phyloP scores from a whole-genome alignment of 2,329 filamentous ascomycete genomes.

The Camillea tinctor region DNA sequence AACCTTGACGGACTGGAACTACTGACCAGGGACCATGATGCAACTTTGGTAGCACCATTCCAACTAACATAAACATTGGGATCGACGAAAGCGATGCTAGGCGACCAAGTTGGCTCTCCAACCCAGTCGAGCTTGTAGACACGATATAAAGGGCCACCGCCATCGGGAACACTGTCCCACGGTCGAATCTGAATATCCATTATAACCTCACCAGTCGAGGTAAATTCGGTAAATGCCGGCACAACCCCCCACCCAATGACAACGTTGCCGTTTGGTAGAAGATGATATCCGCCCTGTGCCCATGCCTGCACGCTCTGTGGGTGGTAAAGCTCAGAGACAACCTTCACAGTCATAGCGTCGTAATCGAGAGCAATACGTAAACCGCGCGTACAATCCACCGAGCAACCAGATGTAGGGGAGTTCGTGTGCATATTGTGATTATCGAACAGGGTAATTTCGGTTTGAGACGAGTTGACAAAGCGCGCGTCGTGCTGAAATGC shows the following conservation, averaged over 20 bases:
- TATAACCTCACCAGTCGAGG: constrained; percentile 46
- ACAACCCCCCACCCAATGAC: constrained; percentile 57
- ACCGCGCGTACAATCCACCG: constrained; percentile 38
- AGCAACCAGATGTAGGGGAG: constrained; percentile 27
- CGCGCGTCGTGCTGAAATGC: constrained; percentile 41
- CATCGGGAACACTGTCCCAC: constrained; percentile 41
- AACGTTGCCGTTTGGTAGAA: constrained; percentile 51
- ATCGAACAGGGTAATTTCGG: constrained; percentile 37
- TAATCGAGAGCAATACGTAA: constrained; percentile 46
- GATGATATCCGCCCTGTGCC: constrained; percentile 48
- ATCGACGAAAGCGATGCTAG: constrained; percentile 22
- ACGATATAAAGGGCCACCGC: constrained; percentile 47
- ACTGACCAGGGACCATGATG: constrained; percentile 29
- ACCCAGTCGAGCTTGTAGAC: constrained; percentile 53
- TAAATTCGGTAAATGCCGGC: constrained; percentile 47
- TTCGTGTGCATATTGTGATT: constrained; percentile 34
- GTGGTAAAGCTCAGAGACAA: constrained; percentile 45
- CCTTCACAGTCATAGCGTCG: constrained; percentile 39
- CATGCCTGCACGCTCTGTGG: constrained; percentile 37
- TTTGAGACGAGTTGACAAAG: constrained; percentile 31
- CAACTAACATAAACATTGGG: constrained; percentile 39
- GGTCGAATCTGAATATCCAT: constrained; percentile 44
- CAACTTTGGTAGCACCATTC: constrained; percentile 45
- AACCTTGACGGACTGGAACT: neutral
- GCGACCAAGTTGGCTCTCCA: constrained; percentile 35